Evolutionary conservation across 192 early-diverging fungal genomes (phyloP).

Genomic region (Mortierella alpina): DNA sequence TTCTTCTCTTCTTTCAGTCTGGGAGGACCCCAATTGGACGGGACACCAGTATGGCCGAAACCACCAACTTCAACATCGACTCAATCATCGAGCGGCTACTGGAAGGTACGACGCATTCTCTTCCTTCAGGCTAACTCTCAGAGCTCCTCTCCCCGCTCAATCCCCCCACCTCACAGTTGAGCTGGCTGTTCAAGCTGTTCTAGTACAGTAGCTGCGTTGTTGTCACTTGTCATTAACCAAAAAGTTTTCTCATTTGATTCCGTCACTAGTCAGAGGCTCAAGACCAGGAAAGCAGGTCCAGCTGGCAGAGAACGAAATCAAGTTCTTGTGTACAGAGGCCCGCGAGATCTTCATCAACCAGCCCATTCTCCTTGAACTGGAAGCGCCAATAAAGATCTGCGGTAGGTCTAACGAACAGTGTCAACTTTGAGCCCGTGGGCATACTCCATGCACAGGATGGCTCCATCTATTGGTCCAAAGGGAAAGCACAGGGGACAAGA

Average conservation of each 20-base stretch:
- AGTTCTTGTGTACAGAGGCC: conserved; percentile 89
- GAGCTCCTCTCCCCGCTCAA: not conserved
- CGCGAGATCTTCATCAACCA: conserved; percentile 94
- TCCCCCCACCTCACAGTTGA: not conserved
- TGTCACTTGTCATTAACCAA: not conserved
- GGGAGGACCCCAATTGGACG: no score
- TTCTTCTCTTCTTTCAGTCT: not conserved
- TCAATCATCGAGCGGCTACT: conserved; percentile 14
- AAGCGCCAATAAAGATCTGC: conserved; percentile 96
- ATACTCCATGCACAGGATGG: no score
- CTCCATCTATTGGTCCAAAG: no score
- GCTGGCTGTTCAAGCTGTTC: no score
- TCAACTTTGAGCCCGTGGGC: no score
- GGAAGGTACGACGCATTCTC: conserved; percentile 19
- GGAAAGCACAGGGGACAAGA: not conserved
- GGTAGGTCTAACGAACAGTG: conserved; percentile 59
- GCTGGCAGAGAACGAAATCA: conserved; percentile 93
- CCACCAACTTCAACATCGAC: conserved; percentile 12
- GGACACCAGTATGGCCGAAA: conserved; percentile 7
- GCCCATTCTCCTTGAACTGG: conserved; percentile 90
- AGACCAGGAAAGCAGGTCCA: conserved; percentile 95
- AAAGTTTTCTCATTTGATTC: not conserved
- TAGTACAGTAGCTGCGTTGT: no score
- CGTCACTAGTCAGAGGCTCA: conserved; percentile 82
- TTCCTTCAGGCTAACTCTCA: not conserved